These are phyloP conservation scores for Komagataella pastoris DNA, from an alignment of 805 yeast genomes.

Conservation along the genomic window DNA sequence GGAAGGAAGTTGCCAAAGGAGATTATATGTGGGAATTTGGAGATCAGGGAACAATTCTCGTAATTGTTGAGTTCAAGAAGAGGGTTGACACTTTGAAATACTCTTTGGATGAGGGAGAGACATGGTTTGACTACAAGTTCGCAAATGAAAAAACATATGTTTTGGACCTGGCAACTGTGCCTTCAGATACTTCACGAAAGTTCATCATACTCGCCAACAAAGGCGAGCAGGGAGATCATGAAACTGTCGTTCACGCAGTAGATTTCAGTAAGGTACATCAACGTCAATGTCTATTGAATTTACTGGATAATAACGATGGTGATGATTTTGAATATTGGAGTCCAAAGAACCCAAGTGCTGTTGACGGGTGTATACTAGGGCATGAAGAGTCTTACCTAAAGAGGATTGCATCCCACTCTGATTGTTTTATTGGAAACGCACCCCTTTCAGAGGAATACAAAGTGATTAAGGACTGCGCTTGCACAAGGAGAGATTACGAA, in stretches of 20 bases:
- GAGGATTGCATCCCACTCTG: slow-evolving; percentile 36
- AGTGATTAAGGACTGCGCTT: slow-evolving; percentile 55
- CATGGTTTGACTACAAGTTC: slow-evolving; percentile 62
- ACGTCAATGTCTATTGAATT: slow-evolving; percentile 42
- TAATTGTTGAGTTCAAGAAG: slow-evolving; percentile 46
- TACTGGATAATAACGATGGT: slow-evolving; percentile 18
- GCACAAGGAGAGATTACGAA: slow-evolving; percentile 81
- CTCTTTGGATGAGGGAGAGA: slow-evolving; percentile 68
- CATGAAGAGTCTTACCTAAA: slow-evolving; percentile 49
- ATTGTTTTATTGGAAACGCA: slow-evolving; percentile 63
- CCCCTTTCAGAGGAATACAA: slow-evolving; percentile 45
- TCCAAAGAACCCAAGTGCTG: slow-evolving; percentile 40
- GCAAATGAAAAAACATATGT: slow-evolving; percentile 40
- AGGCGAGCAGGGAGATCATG: slow-evolving; percentile 8
- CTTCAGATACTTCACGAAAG: slow-evolving; percentile 77
- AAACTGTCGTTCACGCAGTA: slow-evolving; percentile 26
- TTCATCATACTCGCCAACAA: slow-evolving; percentile 54
- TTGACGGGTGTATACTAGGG: slow-evolving; percentile 54
- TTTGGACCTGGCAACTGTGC: slow-evolving; percentile 76
- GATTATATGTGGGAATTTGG: slow-evolving; percentile 90
- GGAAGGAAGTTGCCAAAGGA: slow-evolving; percentile 72
- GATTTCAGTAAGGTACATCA: slow-evolving; percentile 41
- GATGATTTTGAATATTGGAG: slow-evolving; percentile 56
- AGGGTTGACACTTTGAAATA: slow-evolving; percentile 46
- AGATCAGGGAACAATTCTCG: slow-evolving; percentile 82